phyloP scores from a whole-genome alignment of 2,329 filamentous ascomycete genomes.

The Hypoxylon sp. region DNA sequence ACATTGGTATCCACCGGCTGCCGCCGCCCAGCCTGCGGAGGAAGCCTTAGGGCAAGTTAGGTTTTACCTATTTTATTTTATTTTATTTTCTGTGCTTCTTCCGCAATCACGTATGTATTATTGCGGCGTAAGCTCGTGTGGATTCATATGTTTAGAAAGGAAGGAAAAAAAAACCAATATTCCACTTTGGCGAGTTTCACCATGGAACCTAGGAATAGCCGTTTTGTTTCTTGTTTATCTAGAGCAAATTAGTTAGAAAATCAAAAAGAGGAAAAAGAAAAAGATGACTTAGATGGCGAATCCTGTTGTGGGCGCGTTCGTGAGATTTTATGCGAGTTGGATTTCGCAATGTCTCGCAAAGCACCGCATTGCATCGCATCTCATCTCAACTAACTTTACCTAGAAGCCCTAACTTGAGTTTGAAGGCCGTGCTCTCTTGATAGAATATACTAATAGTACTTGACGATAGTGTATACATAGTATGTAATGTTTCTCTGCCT shows the following conservation, averaged over 20 bases:
- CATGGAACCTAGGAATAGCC: constrained; percentile 24
- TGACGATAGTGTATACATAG: not conserved
- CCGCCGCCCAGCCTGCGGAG: constrained; percentile 21
- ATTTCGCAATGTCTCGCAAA: constrained; percentile 12
- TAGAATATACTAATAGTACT: not conserved
- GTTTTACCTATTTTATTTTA: constrained; percentile 19
- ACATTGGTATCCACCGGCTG: constrained; percentile 31
- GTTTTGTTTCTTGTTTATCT: constrained; percentile 28
- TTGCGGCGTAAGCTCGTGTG: constrained; percentile 37
- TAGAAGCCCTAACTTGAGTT: constrained; percentile 16
- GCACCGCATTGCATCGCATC: not conserved
- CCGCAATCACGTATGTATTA: constrained; percentile 18
- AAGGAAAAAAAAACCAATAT: constrained; percentile 18
- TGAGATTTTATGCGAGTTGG: constrained; percentile 13
- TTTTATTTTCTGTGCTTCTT: constrained; percentile 7
- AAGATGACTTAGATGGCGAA: constrained; percentile 15
- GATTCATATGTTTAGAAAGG: constrained; percentile 4
- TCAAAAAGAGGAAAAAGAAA: constrained; percentile 1
- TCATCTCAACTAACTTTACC: not conserved
- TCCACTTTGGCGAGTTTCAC: constrained; percentile 40
- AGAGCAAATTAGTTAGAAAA: constrained; percentile 15
- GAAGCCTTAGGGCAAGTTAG: constrained; percentile 12
- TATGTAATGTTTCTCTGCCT: not conserved
- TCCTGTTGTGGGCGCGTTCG: constrained; percentile 16
- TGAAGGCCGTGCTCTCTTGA: not conserved